These are phyloP conservation scores for Rosa persica DNA, from an alignment of 306 rosid genomes.

Conservation along the genomic window DNA sequence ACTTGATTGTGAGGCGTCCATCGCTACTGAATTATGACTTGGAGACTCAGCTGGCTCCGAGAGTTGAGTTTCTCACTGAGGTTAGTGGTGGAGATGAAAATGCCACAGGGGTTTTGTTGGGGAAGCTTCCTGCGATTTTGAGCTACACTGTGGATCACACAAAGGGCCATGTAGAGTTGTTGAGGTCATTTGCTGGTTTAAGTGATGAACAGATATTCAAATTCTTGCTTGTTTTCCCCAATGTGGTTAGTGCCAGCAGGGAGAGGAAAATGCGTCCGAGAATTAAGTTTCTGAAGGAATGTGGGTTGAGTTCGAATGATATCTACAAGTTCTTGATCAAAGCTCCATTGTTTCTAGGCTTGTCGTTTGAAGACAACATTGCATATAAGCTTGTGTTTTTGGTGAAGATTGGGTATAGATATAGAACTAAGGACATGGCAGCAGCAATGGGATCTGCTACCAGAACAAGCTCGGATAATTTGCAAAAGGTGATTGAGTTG, in stretches of 20 bases:
- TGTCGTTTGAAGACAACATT: slow-evolving; percentile 60
- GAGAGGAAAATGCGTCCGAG: slow-evolving; percentile 78
- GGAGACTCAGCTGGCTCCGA: slow-evolving; percentile 58
- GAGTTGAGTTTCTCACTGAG: slow-evolving; percentile 38
- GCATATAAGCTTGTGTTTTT: slow-evolving; percentile 53
- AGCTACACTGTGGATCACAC: slow-evolving; percentile 55
- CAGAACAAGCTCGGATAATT: slow-evolving; percentile 65
- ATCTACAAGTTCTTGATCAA: slow-evolving; percentile 66
- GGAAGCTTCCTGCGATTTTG: slow-evolving; percentile 53
- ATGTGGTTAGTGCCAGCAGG: slow-evolving; percentile 58
- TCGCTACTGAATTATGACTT: slow-evolving; percentile 52
- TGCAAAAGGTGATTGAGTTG: slow-evolving; percentile 60
- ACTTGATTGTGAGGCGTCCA: slow-evolving; percentile 58
- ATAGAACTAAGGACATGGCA: slow-evolving; percentile 63
- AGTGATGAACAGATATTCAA: slow-evolving; percentile 56
- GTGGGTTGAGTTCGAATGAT: slow-evolving; percentile 58
- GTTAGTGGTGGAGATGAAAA: slow-evolving; percentile 61
- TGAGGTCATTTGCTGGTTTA: slow-evolving; percentile 61
- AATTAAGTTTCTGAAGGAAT: slow-evolving; percentile 67
- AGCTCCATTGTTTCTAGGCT: slow-evolving; percentile 70
- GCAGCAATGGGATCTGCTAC: slow-evolving; percentile 56
- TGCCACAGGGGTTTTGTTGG: slow-evolving; percentile 41
- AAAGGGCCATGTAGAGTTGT: slow-evolving; percentile 48
- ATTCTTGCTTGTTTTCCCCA: slow-evolving; percentile 53
- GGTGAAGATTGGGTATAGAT: slow-evolving; percentile 69